Percentiles rank a stretch among this genome's conserved stretches.
Conservation (phyloP, 2,329 filamentous ascomycete species). For the Alternaria sp. region DNA sequence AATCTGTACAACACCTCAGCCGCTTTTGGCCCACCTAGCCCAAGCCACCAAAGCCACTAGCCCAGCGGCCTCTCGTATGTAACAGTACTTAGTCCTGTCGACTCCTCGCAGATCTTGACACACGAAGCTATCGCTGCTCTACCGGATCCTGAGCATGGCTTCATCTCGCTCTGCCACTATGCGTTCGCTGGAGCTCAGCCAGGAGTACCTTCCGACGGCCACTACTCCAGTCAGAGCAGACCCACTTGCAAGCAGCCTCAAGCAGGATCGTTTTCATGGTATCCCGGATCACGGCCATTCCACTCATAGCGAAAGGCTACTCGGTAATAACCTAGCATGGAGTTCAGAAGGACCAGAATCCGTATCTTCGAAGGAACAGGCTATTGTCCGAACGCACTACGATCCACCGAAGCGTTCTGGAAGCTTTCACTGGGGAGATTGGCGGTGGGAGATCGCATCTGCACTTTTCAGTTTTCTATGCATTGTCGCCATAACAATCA, state of each 20-base stretch:
- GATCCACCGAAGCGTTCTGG: background rate
- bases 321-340: background rate
- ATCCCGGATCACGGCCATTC: background rate
- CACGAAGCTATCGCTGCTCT: background rate
- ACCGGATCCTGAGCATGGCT: background rate
- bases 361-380: background rate
- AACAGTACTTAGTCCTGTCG: background rate
- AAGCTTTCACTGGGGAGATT: background rate
- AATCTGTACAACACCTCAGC: background rate
- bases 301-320: background rate
- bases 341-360: background rate
- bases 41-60: background rate
- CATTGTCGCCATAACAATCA: background rate
- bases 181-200: background rate
- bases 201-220: background rate
- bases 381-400: background rate
- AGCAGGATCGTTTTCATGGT: background rate
- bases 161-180: background rate
- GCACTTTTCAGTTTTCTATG: slow-evolving; percentile 4
- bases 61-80: background rate
- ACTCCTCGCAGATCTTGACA: background rate
- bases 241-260: background rate
- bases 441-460: slow-evolving; percentile 16
- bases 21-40: background rate
- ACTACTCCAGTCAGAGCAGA: background rate